phyloP scores from a whole-genome alignment of 305 asterid species.

The Solanum hybrid region DNA sequence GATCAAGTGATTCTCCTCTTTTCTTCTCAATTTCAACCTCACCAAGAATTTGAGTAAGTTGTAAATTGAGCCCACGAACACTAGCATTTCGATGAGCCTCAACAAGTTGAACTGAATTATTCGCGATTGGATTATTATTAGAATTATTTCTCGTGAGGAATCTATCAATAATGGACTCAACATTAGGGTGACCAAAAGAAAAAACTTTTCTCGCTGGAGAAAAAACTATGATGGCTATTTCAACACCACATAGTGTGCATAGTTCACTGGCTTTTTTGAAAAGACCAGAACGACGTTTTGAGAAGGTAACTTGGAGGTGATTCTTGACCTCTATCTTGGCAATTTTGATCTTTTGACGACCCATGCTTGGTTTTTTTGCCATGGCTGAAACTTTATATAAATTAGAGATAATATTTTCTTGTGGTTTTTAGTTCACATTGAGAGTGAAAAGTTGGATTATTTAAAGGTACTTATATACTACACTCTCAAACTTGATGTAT shows the following conservation, averaged over 20 bases:
- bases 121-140: not conserved
- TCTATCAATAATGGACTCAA: slow-evolving; percentile 43
- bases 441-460: slow-evolving; percentile 6
- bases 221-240: slow-evolving; percentile 55
- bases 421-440: not conserved
- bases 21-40: slow-evolving; percentile 53
- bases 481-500: slow-evolving; percentile 7
- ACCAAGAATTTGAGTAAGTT: slow-evolving; percentile 38
- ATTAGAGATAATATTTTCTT: not conserved
- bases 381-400: slow-evolving; percentile 7
- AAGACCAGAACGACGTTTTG: slow-evolving; percentile 59
- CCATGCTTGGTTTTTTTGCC: slow-evolving; percentile 67
- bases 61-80: slow-evolving; percentile 47
- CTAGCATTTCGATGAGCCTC: slow-evolving; percentile 46
- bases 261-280: slow-evolving; percentile 80
- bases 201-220: slow-evolving; percentile 74
- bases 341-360: slow-evolving; percentile 70
- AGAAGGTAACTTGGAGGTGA: slow-evolving; percentile 67
- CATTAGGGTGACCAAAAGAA: slow-evolving; percentile 68
- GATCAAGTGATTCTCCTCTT: slow-evolving; percentile 45
- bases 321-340: slow-evolving; percentile 58
- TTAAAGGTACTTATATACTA: slow-evolving; percentile 26
- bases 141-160: slow-evolving; percentile 20
- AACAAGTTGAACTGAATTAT: slow-evolving; percentile 22
- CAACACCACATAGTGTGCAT: slow-evolving; percentile 60